These are phyloP conservation scores for Pseudogymnoascus sp. DNA, from an alignment of 2,329 filamentous ascomycete genomes.

Conservation along the genomic window DNA sequence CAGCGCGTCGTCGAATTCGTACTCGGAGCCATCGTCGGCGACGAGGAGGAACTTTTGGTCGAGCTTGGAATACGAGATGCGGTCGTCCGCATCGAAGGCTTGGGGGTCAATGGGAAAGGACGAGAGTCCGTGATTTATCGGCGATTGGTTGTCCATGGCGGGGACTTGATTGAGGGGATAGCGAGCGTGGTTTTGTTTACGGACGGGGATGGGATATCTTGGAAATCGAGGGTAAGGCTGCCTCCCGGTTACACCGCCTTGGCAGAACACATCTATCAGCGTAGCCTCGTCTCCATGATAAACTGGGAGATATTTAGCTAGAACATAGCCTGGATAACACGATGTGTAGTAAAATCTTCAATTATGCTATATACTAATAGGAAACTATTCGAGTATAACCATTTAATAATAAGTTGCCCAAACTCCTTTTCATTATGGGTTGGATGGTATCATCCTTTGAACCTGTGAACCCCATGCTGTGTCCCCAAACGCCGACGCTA, in stretches of 20 bases:
- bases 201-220: not conserved
- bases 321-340: too few species aligned
- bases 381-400: not conserved
- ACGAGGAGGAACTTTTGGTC: constrained; percentile 80
- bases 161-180: not conserved
- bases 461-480: not conserved
- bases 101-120: constrained; percentile 27
- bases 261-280: not conserved
- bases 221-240: constrained; percentile 8
- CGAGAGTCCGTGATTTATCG: not conserved
- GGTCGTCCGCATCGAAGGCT: constrained; percentile 66
- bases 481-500: constrained; percentile 26
- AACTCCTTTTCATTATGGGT: constrained; percentile 1
- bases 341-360: not conserved
- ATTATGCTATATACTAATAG: constrained; percentile 3
- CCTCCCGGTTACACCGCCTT: constrained; percentile 4
- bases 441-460: not conserved
- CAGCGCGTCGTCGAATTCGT: constrained; percentile 66
- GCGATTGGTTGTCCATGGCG: not conserved
- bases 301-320: not conserved
- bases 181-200: not conserved
- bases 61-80: constrained; percentile 80
- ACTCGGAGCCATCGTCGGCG: constrained; percentile 77
- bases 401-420: constrained; percentile 1
- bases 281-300: not conserved